Base-by-base conservation (phyloP, 225 moss, liverwort and hornwort genomes). In the Pseudisothecium myosuroides region DNA sequence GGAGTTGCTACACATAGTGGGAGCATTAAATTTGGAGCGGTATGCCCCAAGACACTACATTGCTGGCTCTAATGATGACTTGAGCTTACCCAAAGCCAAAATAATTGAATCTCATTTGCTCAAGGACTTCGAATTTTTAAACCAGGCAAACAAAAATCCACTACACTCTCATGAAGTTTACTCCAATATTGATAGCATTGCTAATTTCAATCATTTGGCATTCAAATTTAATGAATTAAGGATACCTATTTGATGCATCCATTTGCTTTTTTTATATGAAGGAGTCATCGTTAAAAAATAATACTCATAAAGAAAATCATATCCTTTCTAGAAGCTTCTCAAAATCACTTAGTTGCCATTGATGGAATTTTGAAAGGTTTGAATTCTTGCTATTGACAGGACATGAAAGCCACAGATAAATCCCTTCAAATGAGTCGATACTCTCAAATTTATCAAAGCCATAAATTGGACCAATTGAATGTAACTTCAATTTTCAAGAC, bases 41-140 rank as follows among this genome's bases (percentile, higher is more conserved):
- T 90, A 92, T 71, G 68, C 66, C 16, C 85, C 90, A 39, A 81
- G 90, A 36, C 72, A 88, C 68, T 92, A 88, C 78, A 78, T 92
- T 62, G 88, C n/a, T 65, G 62, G 90, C 22, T 68, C 77, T 37
- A 62, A 80, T n/a, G 90, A 92, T 79, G 45, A 71, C 41, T 82
- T 90, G 88, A 92, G 92, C 88, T 59, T 92, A 9, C 9, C 20
- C 9, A 90, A 83, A 85, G 92, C 92, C 64, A 67, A 88, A 68
- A 37, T 20, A 81, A 9, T 85, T 54, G 92, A 92, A 82, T 81
- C 75, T 41, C 37, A 60, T 43, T 16, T 72, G 9, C 15, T 43
- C 9, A 43, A 72, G 15, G 27, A 72, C 43, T 43, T 27, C 27
- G 11, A 63, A 22, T 23, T 21, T 34, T 63, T 16, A 15, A 82